These are phyloP conservation scores for Macrolepiota dolichaula DNA, from an alignment of 768 basidiomycete species.

Conservation along the genomic window DNA sequence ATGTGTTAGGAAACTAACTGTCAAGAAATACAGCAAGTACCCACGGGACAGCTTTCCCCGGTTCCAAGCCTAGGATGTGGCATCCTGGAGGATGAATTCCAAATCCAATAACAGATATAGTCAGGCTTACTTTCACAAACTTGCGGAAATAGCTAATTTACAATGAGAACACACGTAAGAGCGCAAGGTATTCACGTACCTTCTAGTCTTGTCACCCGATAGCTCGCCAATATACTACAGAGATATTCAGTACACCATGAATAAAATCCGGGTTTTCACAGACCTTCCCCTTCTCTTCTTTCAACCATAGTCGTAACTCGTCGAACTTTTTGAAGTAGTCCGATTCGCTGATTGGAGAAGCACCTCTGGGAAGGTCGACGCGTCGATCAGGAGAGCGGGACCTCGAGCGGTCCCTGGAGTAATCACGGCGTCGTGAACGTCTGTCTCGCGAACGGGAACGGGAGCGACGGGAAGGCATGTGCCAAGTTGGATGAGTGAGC, in stretches of 20 bases:
- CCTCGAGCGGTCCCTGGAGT: slow-evolving; percentile 29
- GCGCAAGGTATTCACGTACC: slow-evolving; percentile 36
- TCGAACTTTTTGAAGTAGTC: slow-evolving; percentile 89
- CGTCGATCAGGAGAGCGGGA: slow-evolving; percentile 45
- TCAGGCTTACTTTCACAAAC: slow-evolving; percentile 68
- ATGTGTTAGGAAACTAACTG: neutral
- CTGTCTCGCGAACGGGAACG: slow-evolving; percentile 29
- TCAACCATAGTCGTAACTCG: slow-evolving; percentile 87
- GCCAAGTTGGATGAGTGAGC: neutral
- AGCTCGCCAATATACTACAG: slow-evolving; percentile 83
- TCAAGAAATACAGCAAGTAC: slow-evolving; percentile 14
- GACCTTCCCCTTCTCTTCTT: slow-evolving; percentile 54
- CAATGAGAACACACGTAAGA: slow-evolving; percentile 25
- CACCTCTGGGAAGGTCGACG: slow-evolving; percentile 48
- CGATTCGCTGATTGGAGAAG: slow-evolving; percentile 66
- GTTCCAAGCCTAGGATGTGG: slow-evolving; percentile 66
- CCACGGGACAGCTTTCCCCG: slow-evolving; percentile 67
- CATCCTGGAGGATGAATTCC: slow-evolving; percentile 5
- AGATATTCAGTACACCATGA: neutral
- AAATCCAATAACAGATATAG: neutral
- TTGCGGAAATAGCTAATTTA: slow-evolving; percentile 80
- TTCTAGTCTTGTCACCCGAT: slow-evolving; percentile 76
- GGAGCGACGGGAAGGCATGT: slow-evolving; percentile 35
- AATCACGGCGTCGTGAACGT: slow-evolving; percentile 13
- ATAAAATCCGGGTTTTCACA: slow-evolving; percentile 9